Evolutionary conservation across 2,329 filamentous ascomycete species (phyloP).

Genomic region (Lecanicillium sp.): DNA sequence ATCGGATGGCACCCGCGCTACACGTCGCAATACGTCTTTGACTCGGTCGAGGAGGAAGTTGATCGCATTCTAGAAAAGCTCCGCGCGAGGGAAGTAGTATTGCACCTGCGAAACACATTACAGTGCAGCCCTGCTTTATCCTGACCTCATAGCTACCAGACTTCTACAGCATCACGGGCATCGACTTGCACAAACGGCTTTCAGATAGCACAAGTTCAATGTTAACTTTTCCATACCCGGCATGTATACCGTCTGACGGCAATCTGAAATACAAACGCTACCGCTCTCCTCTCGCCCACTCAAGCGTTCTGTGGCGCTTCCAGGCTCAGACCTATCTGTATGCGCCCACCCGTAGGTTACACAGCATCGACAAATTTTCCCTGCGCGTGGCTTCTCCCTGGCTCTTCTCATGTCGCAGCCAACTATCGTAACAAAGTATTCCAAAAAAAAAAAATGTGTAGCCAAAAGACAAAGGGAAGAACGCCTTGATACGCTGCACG

Average conservation of each 20-base stretch:
- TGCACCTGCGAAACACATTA: too few relatives aligned
- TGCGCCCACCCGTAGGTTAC: slow-evolving; percentile 1
- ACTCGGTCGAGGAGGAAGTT: neutral
- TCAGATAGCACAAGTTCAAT: too few relatives aligned
- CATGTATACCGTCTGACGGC: too few relatives aligned
- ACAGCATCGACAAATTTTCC: slow-evolving; percentile 3
- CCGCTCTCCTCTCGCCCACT: neutral
- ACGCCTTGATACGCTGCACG: too few relatives aligned
- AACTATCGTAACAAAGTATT: neutral
- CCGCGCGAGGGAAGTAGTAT: too few relatives aligned
- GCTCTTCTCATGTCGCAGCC: neutral
- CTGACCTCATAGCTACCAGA: too few relatives aligned
- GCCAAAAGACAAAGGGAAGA: too few relatives aligned
- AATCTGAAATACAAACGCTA: neutral
- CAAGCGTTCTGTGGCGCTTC: neutral
- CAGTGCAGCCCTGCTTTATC: too few relatives aligned
- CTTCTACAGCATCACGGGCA: too few relatives aligned
- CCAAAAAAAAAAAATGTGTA: neutral
- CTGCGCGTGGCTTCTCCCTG: too few relatives aligned
- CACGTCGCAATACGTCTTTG: neutral
- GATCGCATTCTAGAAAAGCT: neutral
- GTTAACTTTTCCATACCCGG: too few relatives aligned
- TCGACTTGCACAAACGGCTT: too few relatives aligned
- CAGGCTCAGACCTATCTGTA: neutral
- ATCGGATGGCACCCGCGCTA: neutral